These are phyloP conservation scores for Fusarium musae DNA, from an alignment of 2,329 filamentous ascomycete genomes.

Conservation along the genomic window DNA sequence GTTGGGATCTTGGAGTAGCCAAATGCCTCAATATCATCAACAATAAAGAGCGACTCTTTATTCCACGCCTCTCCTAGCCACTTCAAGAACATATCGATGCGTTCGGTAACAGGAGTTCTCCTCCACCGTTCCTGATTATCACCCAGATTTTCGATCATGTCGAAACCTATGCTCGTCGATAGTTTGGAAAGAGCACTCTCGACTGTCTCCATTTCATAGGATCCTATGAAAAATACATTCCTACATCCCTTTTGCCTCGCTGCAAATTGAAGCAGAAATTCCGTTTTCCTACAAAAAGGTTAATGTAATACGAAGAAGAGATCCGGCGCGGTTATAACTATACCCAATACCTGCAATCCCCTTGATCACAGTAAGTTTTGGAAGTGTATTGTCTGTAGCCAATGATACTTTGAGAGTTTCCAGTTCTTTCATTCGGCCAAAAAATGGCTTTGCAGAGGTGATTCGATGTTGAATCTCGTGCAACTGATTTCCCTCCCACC, in stretches of 20 bases:
- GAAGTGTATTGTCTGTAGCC: rapidly evolving
- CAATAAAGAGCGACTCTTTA: rapidly evolving
- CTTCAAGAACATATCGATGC: rapidly evolving
- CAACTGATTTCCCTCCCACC: neutral
- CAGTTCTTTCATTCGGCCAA: no score
- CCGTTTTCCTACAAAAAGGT: no score
- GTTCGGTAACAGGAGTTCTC: rapidly evolving
- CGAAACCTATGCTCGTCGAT: neutral
- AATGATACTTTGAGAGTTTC: neutral
- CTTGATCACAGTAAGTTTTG: neutral
- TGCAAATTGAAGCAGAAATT: neutral
- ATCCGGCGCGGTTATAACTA: no score
- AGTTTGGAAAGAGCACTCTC: neutral
- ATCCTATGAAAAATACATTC: neutral
- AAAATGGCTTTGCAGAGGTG: rapidly evolving
- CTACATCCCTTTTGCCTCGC: rapidly evolving
- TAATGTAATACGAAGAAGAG: no score
- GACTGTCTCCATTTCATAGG: rapidly evolving
- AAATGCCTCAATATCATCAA: neutral
- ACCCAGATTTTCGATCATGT: rapidly evolving
- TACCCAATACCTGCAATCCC: neutral
- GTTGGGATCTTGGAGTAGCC: neutral
- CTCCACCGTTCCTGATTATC: neutral
- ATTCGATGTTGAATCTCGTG: rapidly evolving
- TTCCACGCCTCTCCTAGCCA: rapidly evolving